phyloP scores from a whole-genome alignment of 106 monocot species.

The Iris macrosiphon region DNA sequence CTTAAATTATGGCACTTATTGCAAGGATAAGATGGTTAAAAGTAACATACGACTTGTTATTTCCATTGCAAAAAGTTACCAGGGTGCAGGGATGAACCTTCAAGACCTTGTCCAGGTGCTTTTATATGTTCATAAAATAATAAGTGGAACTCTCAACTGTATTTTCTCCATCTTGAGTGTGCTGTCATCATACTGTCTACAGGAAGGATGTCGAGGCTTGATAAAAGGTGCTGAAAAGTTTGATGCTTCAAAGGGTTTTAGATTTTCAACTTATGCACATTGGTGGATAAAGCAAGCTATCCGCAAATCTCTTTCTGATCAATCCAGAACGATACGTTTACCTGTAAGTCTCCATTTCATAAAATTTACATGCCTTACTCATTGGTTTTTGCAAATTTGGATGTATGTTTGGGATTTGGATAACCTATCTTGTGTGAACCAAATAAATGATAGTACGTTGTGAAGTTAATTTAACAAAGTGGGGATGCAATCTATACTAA shows the following conservation, averaged over 20 bases:
- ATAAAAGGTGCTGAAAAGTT: constrained; percentile 92
- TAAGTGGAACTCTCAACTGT: no score
- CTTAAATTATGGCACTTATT: constrained; percentile 49
- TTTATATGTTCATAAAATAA: no score
- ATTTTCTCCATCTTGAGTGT: no score
- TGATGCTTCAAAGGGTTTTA: constrained; percentile 98
- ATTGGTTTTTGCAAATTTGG: no score
- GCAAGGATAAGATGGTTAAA: constrained; percentile 90
- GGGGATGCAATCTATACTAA: no score
- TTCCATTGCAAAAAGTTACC: constrained; percentile 85
- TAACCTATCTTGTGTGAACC: no score
- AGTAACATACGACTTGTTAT: constrained; percentile 88
- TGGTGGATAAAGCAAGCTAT: constrained; percentile 99
- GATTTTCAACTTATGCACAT: constrained; percentile 97
- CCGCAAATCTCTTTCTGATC: constrained; percentile 80
- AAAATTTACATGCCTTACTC: neutral
- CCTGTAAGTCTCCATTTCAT: constrained; percentile 46
- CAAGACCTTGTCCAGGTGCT: constrained; percentile 96
- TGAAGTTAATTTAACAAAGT: no score
- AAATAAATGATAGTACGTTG: no score
- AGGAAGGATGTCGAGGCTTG: constrained; percentile 94
- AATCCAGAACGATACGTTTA: constrained; percentile 83
- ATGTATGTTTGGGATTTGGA: no score
- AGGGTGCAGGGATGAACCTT: constrained; percentile 70
- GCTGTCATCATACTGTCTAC: constrained; percentile 2